Base-by-base conservation (phyloP, 2,329 filamentous ascomycete species). In the Huntiella omanensis region DNA sequence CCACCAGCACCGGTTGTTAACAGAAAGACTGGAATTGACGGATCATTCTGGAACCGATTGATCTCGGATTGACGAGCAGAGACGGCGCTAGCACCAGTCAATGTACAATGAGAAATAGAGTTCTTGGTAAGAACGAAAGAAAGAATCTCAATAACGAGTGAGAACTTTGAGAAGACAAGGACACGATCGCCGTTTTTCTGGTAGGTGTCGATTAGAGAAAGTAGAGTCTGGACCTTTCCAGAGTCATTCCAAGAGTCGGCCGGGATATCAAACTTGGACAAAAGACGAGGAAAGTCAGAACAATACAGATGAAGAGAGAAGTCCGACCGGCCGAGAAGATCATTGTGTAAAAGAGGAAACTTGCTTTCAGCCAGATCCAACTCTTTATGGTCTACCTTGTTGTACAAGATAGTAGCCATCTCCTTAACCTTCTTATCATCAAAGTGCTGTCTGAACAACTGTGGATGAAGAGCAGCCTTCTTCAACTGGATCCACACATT, bases 121-220 rank as follows among this genome's bases (percentile, higher is more conserved):
- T 83, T 68, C 0, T 75, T 75, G 42, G 81, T 74, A 7, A 98
- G 69, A 0, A 92, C 84, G 54, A 83, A 77, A 52, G 86, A 80
- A 1, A 98, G 69, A 47, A 98, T 86, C 60, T 95, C 83, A 61
- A 96, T 81, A 46, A 94, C 80, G 53, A 84, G 80, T 5, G 84
- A 84, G 60, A 96, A 98, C 55, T 94, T 86, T 40, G 82, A 92
- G 64, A 98, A 98, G 17, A 98, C 76, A 2, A 98, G 70, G 1
- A 83, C 79, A 3, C 88, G 79, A 58, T 95, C 87, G 3, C 87
- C 88, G 45, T 85, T 86, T 50, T 71, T 64, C 53, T 79, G 78
- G 62, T 85, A 95, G 11, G 70, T 62, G 8, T 69, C 65, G 1
- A 98, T 69, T 10, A 98, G 70, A 54, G 82, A 71, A 19, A 85